Base-by-base conservation (phyloP, 306 rosid genomes). In the Amphicarpaea edgeworthii region DNA sequence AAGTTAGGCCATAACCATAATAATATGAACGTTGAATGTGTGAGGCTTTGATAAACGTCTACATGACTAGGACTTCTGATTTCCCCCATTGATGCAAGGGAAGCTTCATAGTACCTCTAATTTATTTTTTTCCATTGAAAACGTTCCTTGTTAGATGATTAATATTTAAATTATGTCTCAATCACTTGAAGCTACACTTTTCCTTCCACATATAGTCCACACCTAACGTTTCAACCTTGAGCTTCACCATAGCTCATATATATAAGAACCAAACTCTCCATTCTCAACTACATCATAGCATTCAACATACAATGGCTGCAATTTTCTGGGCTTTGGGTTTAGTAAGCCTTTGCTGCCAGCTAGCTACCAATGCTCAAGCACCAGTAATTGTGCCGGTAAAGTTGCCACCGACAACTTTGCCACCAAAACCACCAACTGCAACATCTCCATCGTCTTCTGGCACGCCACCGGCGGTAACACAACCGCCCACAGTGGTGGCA, bases 101-200 rank as follows among this genome's bases (percentile, higher is more conserved):
- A 67, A 60, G 38, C 49, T 38, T 41, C 30, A 23, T 46, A 3
- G 19, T 21, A 38, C 66, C 67, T 5, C 10, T 5, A 43, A 10
- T n/a, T n/a, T n/a, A n/a, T n/a, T n/a, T 23, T 54, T 43, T 73
- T 64, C 17, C 49, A 60, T 67, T 59, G 47, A 8, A 8, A 64
- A 60, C 38, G 30, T 75, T 59, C 16, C 66, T 73, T 80, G 77
- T 65, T n/a, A 77, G 81, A 75, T 75, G 67, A 86, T 81, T 63
- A 73, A 77, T 38, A 26, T 87, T 42, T 54, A 19, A 53, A 54
- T 42, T 66, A n/a, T n/a, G 87, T 86, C 67, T 7, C 84, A 57
- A 68, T 86, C 90, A 55, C 23, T 40, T 78, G 93, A 93, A 79
- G 82, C 68, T 70, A 76, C 87, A 47, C 81, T 50, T 47, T 76